These are phyloP conservation scores for Aspergillus awamori DNA, from an alignment of 2,329 filamentous ascomycete species.

Conservation along the genomic window DNA sequence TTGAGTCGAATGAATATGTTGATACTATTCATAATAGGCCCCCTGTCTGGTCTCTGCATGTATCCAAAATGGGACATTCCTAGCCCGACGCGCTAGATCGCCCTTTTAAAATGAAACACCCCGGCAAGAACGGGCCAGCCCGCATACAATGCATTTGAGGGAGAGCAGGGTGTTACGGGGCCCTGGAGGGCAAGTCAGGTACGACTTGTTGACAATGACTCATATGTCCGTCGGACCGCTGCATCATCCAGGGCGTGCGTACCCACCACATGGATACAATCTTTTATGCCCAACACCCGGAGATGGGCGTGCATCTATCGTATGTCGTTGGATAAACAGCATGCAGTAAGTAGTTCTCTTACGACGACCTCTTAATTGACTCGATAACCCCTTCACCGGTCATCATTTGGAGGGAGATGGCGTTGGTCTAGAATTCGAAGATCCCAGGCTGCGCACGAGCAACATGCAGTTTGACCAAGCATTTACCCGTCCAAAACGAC, in stretches of 20 bases:
- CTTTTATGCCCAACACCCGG: slow-evolving; percentile 20
- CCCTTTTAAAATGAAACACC: not conserved
- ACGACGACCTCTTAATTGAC: not conserved
- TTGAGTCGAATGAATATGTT: not conserved
- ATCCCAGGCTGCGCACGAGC: not conserved
- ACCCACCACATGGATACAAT: slow-evolving; percentile 4
- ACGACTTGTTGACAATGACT: slow-evolving; percentile 11
- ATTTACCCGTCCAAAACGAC: not conserved
- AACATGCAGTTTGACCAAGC: not conserved
- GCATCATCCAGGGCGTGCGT: not conserved
- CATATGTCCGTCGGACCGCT: not conserved
- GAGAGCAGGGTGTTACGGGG: not conserved
- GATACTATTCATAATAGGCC: not conserved
- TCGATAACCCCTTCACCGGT: not conserved
- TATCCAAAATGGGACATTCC: not conserved
- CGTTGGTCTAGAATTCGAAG: slow-evolving; percentile 1
- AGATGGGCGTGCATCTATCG: slow-evolving; percentile 7
- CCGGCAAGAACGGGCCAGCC: not conserved
- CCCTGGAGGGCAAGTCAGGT: not conserved
- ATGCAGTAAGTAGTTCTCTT: not conserved
- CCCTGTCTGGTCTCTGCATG: not conserved
- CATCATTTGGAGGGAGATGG: not conserved
- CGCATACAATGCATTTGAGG: not conserved
- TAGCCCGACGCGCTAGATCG: not conserved
- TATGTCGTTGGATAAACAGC: not conserved